Evolutionary conservation across 257 asterid genomes (phyloP), one percentile per base, ranked within the genome.

Genomic region (Gardenia jasminoides): DNA sequence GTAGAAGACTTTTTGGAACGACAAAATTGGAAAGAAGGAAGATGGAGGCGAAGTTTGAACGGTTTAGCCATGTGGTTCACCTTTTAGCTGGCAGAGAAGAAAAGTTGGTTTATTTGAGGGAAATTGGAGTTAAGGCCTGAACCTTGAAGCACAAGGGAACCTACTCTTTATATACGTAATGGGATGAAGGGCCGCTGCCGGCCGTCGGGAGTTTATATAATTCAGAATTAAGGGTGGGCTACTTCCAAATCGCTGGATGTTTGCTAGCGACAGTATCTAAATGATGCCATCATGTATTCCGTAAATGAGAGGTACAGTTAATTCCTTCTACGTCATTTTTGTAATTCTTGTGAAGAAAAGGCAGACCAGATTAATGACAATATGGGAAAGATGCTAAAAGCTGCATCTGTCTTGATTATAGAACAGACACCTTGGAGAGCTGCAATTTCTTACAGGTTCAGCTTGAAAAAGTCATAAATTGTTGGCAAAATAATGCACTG

Each of bases 21-120:
- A 68, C 90, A 87, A 28, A 87, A 31, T 22, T 82, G 85, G 44
- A 87, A 66, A 59, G 87, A 84, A 74, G 81, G 48, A 56, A 84
- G 78, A 56, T 78, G 68, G 1, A 87, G 30, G 69, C 74, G 71
- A 56, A 87, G 80, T 52, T 84, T 87, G 81, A 83, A 82, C 54
- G 81, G 81, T 64, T 80, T 87, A 15, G 76, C 48, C 88, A 87
- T 86, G 58, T 66, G 30, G 50, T 30, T 36, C 33, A 48, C 6
- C 46, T 44, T 36, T 4, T 26, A 50, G 46, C 70, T 75, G 44
- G 24, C 50, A 76, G 62, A 28, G 64, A 72, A 24, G 16, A 28
- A 39, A 26, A 78, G 58, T 58, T 12, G 59, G 69, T 0, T 13
- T 26, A n/a, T 9, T 9, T 22, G 48, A 50, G 47, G 31, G 26